Base-by-base conservation (phyloP, 345 rosid species). In the Alliaria petiolata region DNA sequence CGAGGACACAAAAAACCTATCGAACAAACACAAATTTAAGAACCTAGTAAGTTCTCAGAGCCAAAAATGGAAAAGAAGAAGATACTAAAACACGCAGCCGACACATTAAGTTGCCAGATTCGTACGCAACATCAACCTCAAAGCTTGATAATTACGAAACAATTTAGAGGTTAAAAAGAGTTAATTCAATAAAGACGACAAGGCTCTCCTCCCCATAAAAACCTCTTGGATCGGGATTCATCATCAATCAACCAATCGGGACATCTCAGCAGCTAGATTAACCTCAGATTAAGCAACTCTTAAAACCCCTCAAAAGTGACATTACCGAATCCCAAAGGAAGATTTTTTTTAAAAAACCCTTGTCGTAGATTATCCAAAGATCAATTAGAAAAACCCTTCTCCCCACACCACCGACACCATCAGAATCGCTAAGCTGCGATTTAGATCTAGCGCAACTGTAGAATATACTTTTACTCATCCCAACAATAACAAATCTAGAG, bases 191-290 rank as follows among this genome's bases (percentile, higher is more conserved):
- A 2, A n/a, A 33, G 62, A 58, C 28, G 31, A 70, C 62, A 63
- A 46, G 14, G 28, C 66, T 69, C 71, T 63, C 65, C 28, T 13
- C 49, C 17, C 63, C 58, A 28, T 75, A 52, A 74, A 72, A 35
- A 35, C 39, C 66, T 31, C 43, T 17, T 26, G 68, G 51, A 62
- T 63, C 20, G 12, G 4, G 65, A 76, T 57, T 62, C 12, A 17
- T 67, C 58, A 72, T 66, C 54, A 61, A 58, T 49, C 65, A 30
- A 65, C 10, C 15, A 73, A 40, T 16, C 14, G n/a, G n/a, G 67
- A 76, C 71, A 64, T 51, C 57, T 65, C 55, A 70, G 55, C 52
- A 63, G 71, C 80, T 64, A 64, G 19, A 63, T 62, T 61, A 42
- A 39, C 62, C 72, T 47, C 72, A 67, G 12, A 50, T 40, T 44